phyloP scores from a whole-genome alignment of 2,329 filamentous ascomycete species.

The Nemania sp. region DNA sequence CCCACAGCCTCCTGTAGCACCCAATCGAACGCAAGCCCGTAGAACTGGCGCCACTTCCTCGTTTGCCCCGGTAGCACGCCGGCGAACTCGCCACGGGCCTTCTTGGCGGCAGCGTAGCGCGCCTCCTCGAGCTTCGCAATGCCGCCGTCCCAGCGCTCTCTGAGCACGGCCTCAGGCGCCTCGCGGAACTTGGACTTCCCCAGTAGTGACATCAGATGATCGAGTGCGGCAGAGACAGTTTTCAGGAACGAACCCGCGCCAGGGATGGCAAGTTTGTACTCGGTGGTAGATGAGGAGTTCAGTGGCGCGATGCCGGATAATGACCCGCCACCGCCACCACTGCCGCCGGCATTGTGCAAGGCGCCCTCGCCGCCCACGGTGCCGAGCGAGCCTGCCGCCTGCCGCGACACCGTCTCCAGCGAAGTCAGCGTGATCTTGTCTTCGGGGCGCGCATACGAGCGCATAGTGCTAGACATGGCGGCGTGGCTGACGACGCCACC shows the following conservation, averaged over 20 bases:
- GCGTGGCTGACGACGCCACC: slow-evolving; percentile 39
- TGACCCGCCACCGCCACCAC: slow-evolving; percentile 44
- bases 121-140: slow-evolving; percentile 50
- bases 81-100: slow-evolving; percentile 56
- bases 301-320: slow-evolving; percentile 50
- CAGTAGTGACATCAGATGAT: slow-evolving; percentile 63
- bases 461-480: slow-evolving; percentile 40
- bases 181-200: slow-evolving; percentile 64
- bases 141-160: slow-evolving; percentile 73
- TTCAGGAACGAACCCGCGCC: slow-evolving; percentile 69
- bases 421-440: slow-evolving; percentile 60
- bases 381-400: slow-evolving; percentile 68
- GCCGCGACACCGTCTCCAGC: slow-evolving; percentile 64
- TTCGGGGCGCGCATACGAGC: slow-evolving; percentile 53
- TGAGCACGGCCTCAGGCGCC: slow-evolving; percentile 62
- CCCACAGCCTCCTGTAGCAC: slow-evolving; percentile 72
- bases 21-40: slow-evolving; percentile 72
- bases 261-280: slow-evolving; percentile 65
- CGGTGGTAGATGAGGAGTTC: slow-evolving; percentile 41
- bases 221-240: slow-evolving; percentile 62
- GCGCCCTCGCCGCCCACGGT: slow-evolving; percentile 71
- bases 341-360: slow-evolving; percentile 65
- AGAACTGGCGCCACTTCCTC: slow-evolving; percentile 71
- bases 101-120: slow-evolving; percentile 48
- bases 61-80: slow-evolving; percentile 64